These are phyloP conservation scores for Populus tomentosa DNA, from an alignment of 441 rosid genomes.

Conservation along the genomic window DNA sequence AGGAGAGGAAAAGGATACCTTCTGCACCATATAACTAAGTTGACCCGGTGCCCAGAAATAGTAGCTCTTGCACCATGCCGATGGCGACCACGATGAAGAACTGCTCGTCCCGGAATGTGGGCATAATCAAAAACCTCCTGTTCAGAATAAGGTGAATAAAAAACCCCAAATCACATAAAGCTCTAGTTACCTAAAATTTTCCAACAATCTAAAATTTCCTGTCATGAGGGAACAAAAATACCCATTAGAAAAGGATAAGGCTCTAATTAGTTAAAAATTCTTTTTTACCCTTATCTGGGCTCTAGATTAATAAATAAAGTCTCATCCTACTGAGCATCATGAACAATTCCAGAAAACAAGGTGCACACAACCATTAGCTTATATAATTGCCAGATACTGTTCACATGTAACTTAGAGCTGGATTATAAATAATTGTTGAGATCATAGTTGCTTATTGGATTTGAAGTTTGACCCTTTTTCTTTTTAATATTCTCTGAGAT, in stretches of 20 bases:
- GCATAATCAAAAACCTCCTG: conserved; percentile 70
- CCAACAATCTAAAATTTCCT: not conserved
- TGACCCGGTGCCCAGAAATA: conserved; percentile 64
- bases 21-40: conserved; percentile 87
- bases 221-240: not conserved
- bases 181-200: not conserved
- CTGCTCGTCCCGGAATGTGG: conserved; percentile 72
- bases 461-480: not conserved
- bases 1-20: conserved; percentile 39
- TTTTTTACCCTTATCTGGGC: not conserved
- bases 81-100: conserved; percentile 93
- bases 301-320: not conserved
- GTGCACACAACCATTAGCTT: not conserved
- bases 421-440: not conserved
- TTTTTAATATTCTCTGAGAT: too few relatives aligned
- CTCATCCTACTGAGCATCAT: not conserved
- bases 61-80: conserved; percentile 97
- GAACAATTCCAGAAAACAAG: not conserved
- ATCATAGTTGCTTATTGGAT: not conserved
- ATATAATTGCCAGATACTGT: not conserved
- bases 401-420: not conserved
- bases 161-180: not conserved
- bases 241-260: not conserved
- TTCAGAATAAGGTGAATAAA: conserved; percentile 11
- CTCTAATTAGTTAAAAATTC: not conserved